Evolutionary conservation across 1,284 basidiomycete species (phyloP).

Genomic region (Lentinula novae-zelandiae): DNA sequence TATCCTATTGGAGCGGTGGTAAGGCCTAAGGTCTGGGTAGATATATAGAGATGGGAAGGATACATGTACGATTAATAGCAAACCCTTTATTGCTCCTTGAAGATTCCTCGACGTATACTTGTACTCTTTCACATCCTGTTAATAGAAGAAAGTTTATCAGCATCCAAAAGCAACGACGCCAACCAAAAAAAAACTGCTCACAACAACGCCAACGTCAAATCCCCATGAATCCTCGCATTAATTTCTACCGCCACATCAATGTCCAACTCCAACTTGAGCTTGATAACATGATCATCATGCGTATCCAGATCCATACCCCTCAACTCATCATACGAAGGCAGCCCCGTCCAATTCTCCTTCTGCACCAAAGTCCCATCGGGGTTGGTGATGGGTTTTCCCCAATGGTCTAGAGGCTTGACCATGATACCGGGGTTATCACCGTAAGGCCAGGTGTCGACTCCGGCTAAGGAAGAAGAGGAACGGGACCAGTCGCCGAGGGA

Average conservation of each 20-base stretch:
- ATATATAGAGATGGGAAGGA: too few species aligned
- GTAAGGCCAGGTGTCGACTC: constrained; percentile 10
- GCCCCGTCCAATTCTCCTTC: constrained; percentile 1
- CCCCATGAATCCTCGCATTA: constrained; percentile 16
- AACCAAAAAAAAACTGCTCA: neutral
- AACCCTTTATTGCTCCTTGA: too few species aligned
- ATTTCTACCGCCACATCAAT: constrained; percentile 14
- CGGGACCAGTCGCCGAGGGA: neutral
- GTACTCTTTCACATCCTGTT: too few species aligned
- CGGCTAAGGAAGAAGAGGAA: neutral
- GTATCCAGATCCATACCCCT: constrained; percentile 3
- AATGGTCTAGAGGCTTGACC: constrained; percentile 6
- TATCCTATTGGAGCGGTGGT: too few species aligned
- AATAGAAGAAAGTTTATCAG: too few species aligned
- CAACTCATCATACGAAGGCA: constrained; percentile 3
- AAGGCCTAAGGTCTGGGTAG: too few species aligned
- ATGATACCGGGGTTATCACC: constrained; percentile 9
- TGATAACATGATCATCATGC: constrained; percentile 9
- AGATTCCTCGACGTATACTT: too few species aligned
- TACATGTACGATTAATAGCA: too few species aligned
- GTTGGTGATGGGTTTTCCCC: neutral
- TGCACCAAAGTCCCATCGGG: neutral
- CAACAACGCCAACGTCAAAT: constrained; percentile 14
- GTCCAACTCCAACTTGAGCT: constrained; percentile 14
- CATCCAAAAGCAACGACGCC: too few species aligned